A percentile compares a stretch with the other conserved stretches of the same genome.
phyloP scores from a whole-genome alignment of 2,329 filamentous ascomycete species.

The Hypoxylon sp. region DNA sequence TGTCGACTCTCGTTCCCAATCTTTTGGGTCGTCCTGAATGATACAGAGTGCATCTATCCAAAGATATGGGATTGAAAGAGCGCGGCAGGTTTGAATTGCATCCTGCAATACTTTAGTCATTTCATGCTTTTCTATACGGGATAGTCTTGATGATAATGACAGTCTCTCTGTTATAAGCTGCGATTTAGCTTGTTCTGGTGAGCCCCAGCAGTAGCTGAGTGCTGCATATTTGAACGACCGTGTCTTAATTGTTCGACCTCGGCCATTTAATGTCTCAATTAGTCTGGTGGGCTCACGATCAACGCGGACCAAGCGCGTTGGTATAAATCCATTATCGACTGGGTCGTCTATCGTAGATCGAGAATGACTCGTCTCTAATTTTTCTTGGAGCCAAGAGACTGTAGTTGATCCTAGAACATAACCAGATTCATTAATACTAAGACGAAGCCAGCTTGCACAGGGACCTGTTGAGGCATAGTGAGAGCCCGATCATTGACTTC shows the following conservation, averaged over 20 bases:
- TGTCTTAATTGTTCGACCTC: not conserved
- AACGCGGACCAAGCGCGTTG: slow-evolving; percentile 17
- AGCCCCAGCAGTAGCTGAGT: slow-evolving; percentile 29
- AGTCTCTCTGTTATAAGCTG: slow-evolving; percentile 20
- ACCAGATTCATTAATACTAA: not conserved
- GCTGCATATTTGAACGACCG: slow-evolving; percentile 6
- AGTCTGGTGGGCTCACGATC: slow-evolving; percentile 10
- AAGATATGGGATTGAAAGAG: slow-evolving; percentile 9
- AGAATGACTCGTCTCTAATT: not conserved
- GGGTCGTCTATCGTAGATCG: too few relatives aligned
- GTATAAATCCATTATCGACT: slow-evolving; percentile 3
- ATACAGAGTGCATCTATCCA: slow-evolving; percentile 18
- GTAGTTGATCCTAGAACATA: not conserved
- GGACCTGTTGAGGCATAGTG: not conserved
- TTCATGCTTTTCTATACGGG: not conserved
- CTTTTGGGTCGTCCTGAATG: slow-evolving; percentile 4
- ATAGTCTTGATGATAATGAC: not conserved
- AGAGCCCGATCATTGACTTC: not conserved
- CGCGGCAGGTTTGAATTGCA: slow-evolving; percentile 9
- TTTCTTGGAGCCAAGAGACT: slow-evolving; percentile 8
- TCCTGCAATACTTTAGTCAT: slow-evolving; percentile 12
- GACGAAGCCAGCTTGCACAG: slow-evolving; percentile 11
- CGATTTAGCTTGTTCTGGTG: slow-evolving; percentile 13
- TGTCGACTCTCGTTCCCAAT: slow-evolving; percentile 8
- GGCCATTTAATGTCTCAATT: slow-evolving; percentile 1